phyloP scores from a whole-genome alignment of 345 rosid genomes.

The Ailanthus altissimus region DNA sequence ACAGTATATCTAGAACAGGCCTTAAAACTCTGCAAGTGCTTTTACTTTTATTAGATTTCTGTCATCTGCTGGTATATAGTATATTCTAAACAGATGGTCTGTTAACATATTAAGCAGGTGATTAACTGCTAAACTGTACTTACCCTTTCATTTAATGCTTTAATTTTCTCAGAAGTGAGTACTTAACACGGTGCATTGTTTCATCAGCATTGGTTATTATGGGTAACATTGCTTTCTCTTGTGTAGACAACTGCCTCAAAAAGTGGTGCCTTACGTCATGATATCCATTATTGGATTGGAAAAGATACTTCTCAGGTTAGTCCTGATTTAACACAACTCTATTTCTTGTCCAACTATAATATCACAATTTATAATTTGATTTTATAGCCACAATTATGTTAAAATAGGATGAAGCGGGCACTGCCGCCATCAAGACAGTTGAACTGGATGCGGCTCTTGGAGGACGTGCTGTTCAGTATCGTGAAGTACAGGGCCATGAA shows the following conservation, averaged over 20 bases:
- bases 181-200: not conserved
- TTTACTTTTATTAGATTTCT: not conserved
- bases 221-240: slow-evolving; percentile 7
- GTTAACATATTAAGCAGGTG: not conserved
- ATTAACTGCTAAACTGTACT: not conserved
- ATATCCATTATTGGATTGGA: slow-evolving; percentile 94
- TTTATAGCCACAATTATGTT: slow-evolving; percentile 30
- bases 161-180: not conserved
- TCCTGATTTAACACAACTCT: slow-evolving; percentile 7
- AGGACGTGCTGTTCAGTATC: slow-evolving; percentile 98
- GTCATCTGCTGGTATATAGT: not conserved
- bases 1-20: not conserved
- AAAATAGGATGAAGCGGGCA: slow-evolving; percentile 91
- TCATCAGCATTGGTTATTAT: not conserved
- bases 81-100: not conserved
- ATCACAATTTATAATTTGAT: slow-evolving; percentile 10
- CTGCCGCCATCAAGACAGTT: slow-evolving; percentile 85
- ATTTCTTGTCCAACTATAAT: not conserved
- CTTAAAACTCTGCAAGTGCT: not conserved
- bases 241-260: slow-evolving; percentile 72
- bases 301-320: slow-evolving; percentile 84
- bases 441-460: slow-evolving; percentile 99
- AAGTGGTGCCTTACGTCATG: slow-evolving; percentile 75
- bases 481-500: slow-evolving; percentile 96
- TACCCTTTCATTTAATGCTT: not conserved